Percentiles rank a stretch among this genome's conserved stretches.
These are phyloP conservation scores for Tetradesmus obliquus DNA, from an alignment of 139 green algal genomes.

Conservation along the genomic window DNA sequence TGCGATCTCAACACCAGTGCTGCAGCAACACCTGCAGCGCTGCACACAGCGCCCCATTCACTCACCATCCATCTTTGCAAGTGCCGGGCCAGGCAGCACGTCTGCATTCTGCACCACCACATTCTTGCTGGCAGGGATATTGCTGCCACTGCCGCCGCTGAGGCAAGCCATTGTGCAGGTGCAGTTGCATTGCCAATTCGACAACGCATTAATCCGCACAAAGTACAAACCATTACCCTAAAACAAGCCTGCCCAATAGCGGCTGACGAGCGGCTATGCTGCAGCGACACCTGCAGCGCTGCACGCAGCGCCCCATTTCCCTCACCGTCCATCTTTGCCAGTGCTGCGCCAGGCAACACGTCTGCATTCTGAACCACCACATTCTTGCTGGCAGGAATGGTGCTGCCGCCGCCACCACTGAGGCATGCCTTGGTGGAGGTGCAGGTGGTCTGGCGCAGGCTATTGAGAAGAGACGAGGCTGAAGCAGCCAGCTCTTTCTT, in stretches of 20 bases:
- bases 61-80: conserved; percentile 5
- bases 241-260: too few relatives aligned
- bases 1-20: neutral
- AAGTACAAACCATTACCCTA: too few relatives aligned
- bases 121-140: neutral
- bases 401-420: neutral
- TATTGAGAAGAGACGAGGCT: neutral
- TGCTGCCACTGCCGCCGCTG: neutral
- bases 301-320: too few relatives aligned
- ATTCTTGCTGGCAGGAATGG: neutral
- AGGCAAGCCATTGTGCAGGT: conserved; percentile 46
- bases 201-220: too few relatives aligned
- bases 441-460: conserved; percentile 44
- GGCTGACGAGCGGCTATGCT: too few relatives aligned
- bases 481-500: neutral
- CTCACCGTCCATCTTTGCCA: neutral
- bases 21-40: neutral
- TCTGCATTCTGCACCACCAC: too few relatives aligned
- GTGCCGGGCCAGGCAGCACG: conserved; percentile 10
- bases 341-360: neutral
- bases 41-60: neutral
- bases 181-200: conserved; percentile 30
- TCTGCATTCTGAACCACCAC: neutral
- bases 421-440: conserved; percentile 48
- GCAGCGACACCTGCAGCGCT: too few relatives aligned